These are phyloP conservation scores for Didymella arachidicola DNA, from an alignment of 2,329 filamentous ascomycete genomes.

Conservation along the genomic window DNA sequence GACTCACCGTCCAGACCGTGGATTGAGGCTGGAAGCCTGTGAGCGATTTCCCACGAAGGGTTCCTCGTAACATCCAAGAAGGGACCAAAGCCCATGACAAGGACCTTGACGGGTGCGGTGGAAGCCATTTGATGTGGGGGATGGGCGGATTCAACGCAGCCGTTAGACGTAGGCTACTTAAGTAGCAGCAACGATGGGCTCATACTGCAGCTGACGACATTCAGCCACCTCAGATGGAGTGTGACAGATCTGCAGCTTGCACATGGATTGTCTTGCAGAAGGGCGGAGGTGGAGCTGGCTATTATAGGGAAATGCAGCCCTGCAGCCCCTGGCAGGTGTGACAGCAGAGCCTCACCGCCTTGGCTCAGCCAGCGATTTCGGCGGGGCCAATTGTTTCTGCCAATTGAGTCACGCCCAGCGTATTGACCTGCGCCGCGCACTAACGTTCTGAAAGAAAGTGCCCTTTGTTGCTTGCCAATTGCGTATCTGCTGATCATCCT, in stretches of 20 bases:
- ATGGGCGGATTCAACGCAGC: neutral
- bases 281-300: constrained; percentile 1
- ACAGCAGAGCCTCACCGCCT: neutral
- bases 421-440: constrained; percentile 16
- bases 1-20: constrained; percentile 11
- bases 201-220: neutral
- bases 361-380: neutral
- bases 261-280: constrained; percentile 2
- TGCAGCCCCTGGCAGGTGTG: neutral
- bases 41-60: constrained; percentile 81
- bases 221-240: neutral
- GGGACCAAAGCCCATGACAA: constrained; percentile 61
- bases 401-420: constrained; percentile 20
- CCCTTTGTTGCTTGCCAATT: constrained; percentile 7
- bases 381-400: constrained; percentile 15
- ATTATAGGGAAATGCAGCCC: neutral
- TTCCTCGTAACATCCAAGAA: constrained; percentile 78
- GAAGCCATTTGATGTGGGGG: neutral
- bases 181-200: neutral
- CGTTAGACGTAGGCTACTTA: neutral
- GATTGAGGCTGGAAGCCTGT: constrained; percentile 59
- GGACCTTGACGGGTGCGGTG: constrained; percentile 45
- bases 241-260: constrained; percentile 3
- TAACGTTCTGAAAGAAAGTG: constrained; percentile 2
- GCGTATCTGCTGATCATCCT: neutral